Conservation (phyloP, 192 early-diverging fungal genomes). For the Entomortierella parvispora region DNA sequence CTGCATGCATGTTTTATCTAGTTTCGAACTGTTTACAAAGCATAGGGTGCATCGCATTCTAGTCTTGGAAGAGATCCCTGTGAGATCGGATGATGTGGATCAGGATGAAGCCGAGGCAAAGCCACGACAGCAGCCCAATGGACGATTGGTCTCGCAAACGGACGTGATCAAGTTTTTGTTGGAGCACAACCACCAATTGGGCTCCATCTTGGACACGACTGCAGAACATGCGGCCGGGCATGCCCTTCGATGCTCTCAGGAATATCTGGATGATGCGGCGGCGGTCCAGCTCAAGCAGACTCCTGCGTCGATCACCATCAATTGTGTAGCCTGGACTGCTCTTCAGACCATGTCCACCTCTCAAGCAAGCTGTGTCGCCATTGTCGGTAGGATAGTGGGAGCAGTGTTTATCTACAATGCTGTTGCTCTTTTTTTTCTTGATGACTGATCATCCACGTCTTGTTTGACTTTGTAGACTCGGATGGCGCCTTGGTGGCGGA, state of each 20-base stretch:
- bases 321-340: constrained; percentile 55
- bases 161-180: constrained; percentile 62
- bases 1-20: constrained; percentile 6
- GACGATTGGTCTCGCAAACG: constrained; percentile 60
- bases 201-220: constrained; percentile 54
- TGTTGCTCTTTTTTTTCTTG: neutral
- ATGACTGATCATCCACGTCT: neutral
- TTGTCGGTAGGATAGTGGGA: constrained; percentile 61
- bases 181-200: constrained; percentile 61
- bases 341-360: constrained; percentile 57
- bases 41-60: constrained; percentile 60
- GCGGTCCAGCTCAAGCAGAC: constrained; percentile 15
- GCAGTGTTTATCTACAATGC: neutral
- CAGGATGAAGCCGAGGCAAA: constrained; percentile 21
- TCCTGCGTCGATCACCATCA: constrained; percentile 52
- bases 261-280: constrained; percentile 8
- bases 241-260: constrained; percentile 25
- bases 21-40: constrained; percentile 52
- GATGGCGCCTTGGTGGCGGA: constrained; percentile 69
- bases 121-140: constrained; percentile 36
- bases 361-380: constrained; percentile 65
- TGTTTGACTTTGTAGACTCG: constrained; percentile 49
- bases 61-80: constrained; percentile 45
- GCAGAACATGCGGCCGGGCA: constrained; percentile 33
- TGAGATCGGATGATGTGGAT: constrained; percentile 15